These are phyloP conservation scores for Carallia brachiata DNA, from an alignment of 345 rosid species.

Conservation along the genomic window DNA sequence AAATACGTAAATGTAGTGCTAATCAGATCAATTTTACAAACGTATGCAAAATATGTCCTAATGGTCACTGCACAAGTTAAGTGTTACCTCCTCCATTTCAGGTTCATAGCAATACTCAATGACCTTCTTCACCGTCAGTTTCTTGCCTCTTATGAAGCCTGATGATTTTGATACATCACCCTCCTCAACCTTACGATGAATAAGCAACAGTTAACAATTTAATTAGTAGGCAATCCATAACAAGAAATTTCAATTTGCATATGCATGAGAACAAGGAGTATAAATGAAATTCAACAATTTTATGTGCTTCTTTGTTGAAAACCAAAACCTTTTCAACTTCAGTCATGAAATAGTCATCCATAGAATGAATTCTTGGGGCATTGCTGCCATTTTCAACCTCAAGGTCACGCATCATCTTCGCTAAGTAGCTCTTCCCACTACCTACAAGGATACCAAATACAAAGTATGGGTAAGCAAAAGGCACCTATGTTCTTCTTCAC, in stretches of 20 bases:
- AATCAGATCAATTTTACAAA: slow-evolving; percentile 1
- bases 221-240: background rate
- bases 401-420: slow-evolving; percentile 82
- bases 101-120: slow-evolving; percentile 96
- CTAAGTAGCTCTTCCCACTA: slow-evolving; percentile 96
- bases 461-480: background rate
- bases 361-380: slow-evolving; percentile 93
- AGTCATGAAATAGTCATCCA: slow-evolving; percentile 98
- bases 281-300: background rate
- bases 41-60: background rate
- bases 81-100: slow-evolving; percentile 94
- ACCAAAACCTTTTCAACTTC: slow-evolving; percentile 85
- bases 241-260: slow-evolving; percentile 3
- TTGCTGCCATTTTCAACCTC: slow-evolving; percentile 86
- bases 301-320: background rate
- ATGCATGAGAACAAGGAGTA: slow-evolving; percentile 1
- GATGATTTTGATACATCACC: slow-evolving; percentile 55
- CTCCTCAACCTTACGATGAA: slow-evolving; percentile 60
- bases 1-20: background rate
- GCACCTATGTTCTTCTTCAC: background rate
- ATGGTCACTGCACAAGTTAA: slow-evolving; percentile 1
- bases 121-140: slow-evolving; percentile 56
- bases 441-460: slow-evolving; percentile 38
- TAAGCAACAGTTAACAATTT: background rate
- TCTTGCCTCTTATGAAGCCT: slow-evolving; percentile 62